These are phyloP conservation scores for Fusarium veterinarium DNA, from an alignment of 2,329 filamentous ascomycete species.

Conservation along the genomic window DNA sequence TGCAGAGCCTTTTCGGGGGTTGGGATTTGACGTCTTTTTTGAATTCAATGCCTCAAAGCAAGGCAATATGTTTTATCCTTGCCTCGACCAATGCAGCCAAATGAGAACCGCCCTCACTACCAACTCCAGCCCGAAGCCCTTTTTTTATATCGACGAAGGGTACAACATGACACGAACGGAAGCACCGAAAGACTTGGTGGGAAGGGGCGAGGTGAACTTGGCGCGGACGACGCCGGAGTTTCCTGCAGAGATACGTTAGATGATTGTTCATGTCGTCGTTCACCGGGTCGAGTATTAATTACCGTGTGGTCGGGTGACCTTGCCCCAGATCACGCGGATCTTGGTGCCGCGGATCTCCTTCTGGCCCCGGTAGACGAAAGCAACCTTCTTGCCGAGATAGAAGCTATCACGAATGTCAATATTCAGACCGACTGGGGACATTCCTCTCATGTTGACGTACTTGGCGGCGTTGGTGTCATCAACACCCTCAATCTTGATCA, in stretches of 20 bases:
- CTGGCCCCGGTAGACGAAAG: conserved; percentile 97
- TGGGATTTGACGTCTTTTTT: conserved; percentile 61
- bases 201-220: conserved; percentile 96
- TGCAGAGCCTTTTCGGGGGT: conserved; percentile 44
- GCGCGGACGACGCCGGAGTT: conserved; percentile 98
- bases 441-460: conserved; percentile 62
- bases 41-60: conserved; percentile 67
- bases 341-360: conserved; percentile 97
- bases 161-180: conserved; percentile 98
- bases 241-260: conserved; percentile 62
- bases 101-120: conserved; percentile 72
- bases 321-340: conserved; percentile 99
- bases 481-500: conserved; percentile 99
- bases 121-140: conserved; percentile 68
- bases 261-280: neutral
- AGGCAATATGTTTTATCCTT: conserved; percentile 65
- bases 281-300: conserved; percentile 52
- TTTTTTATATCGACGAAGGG: conserved; percentile 96
- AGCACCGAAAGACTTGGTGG: conserved; percentile 95
- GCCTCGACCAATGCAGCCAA: conserved; percentile 69
- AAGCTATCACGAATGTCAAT: conserved; percentile 66
- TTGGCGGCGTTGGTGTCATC: conserved; percentile 89
- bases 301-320: conserved; percentile 96
- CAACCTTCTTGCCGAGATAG: conserved; percentile 99
- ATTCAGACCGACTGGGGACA: conserved; percentile 9